These are phyloP conservation scores for Beauveria pseudobassiana DNA, from an alignment of 2,329 filamentous ascomycete genomes.

Conservation along the genomic window DNA sequence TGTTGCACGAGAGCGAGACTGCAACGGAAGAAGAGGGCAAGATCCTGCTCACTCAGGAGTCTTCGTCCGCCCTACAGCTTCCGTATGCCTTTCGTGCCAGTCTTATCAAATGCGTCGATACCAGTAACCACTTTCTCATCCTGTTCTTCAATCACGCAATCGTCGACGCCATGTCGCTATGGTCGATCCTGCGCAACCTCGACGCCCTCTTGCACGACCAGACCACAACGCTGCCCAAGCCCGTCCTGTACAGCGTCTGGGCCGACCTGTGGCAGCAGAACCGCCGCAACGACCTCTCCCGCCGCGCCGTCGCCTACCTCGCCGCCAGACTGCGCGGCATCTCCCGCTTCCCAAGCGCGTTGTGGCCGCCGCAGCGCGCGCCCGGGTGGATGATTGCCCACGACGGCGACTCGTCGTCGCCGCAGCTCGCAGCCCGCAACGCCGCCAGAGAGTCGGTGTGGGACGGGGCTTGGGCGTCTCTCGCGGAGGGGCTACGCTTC, in stretches of 20 bases:
- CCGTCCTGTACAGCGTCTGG: slow-evolving; percentile 25
- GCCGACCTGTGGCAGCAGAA: slow-evolving; percentile 26
- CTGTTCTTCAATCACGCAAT: slow-evolving; percentile 29
- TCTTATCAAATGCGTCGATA: slow-evolving; percentile 18
- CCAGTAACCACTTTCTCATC: slow-evolving; percentile 17
- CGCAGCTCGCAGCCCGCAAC: not conserved
- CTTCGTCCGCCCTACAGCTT: slow-evolving; percentile 10
- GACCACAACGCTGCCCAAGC: slow-evolving; percentile 11
- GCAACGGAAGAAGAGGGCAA: slow-evolving; percentile 18
- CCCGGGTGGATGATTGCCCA: slow-evolving; percentile 28
- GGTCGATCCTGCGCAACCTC: slow-evolving; percentile 26
- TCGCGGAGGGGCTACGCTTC: slow-evolving; percentile 22
- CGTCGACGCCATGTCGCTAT: slow-evolving; percentile 27
- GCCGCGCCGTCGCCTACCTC: slow-evolving; percentile 23
- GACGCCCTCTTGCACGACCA: slow-evolving; percentile 21
- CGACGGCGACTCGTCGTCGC: slow-evolving; percentile 17
- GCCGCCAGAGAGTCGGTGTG: not conserved
- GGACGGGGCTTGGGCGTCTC: slow-evolving; percentile 25
- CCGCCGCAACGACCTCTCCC: slow-evolving; percentile 21
- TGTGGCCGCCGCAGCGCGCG: slow-evolving; percentile 27
- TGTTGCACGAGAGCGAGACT: slow-evolving; percentile 20
- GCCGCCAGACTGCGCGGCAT: slow-evolving; percentile 26
- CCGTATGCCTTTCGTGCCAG: slow-evolving; percentile 25
- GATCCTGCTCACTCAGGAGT: slow-evolving; percentile 14
- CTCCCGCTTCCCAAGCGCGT: slow-evolving; percentile 22